Base-by-base conservation (phyloP, 441 rosid species). In the Brassica balearica region DNA sequence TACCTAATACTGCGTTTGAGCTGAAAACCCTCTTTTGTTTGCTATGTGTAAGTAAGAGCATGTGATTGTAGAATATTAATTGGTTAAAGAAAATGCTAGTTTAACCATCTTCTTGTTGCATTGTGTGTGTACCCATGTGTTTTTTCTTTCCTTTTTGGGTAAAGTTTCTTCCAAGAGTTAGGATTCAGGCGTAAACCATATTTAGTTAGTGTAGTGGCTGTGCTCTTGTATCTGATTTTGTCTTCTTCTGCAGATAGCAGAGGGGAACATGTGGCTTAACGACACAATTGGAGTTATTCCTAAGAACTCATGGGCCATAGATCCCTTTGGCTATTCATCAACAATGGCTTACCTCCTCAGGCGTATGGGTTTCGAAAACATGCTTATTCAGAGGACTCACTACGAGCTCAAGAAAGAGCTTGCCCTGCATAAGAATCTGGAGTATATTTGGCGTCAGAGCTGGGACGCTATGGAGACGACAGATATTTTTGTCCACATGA, bases 341-440 rank as follows among this genome's bases (percentile, higher is more conserved):
- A 93, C 98, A 17, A 93, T 96, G 98, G 97, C 99, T 61, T 93
- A 96, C 82, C 94, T 96, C 69, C 91, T 96, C 67, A 93, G 93
- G 17, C 98, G 97, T 36, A 96, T 96, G 99, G 99, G 99, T 76
- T 92, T 95, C 3, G 95, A 92, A 82, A 96, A 96, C 84, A 96
- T 96, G 99, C 97, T 96, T 74, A 93, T 93, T 71, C 99, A 96
- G 71, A 91, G 99, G 80, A 93, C 98, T 59, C 99, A 93, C 82
- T 96, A 96, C 68, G 99, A 96, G 88, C 87, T 96, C 79, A 96
- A 96, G 91, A 96, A 96, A 89, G 99, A 92, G 77, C 97, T 96
- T 65, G 93, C 99, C n/a, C 72, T 76, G 86, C 86, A 87, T 71
- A 94, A 92, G 87, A 91, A 96, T 84, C 83, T 96, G 81, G 99